Evolutionary conservation across 1,284 basidiomycete species (phyloP), one percentile per base, ranked within the genome.

Genomic region (Leccinum griseonigrum): DNA sequence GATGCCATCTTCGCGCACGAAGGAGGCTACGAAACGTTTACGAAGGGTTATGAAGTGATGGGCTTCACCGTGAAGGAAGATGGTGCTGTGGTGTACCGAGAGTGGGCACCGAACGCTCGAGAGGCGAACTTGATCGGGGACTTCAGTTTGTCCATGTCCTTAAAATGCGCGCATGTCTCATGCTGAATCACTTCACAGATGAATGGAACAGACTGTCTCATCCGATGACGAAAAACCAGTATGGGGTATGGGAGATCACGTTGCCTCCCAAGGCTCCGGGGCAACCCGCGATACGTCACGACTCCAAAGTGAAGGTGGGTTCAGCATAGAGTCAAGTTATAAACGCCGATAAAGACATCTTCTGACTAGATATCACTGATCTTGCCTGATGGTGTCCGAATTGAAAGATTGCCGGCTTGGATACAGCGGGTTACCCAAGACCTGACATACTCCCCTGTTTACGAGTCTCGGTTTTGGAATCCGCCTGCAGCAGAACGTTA

Each of bases 401-500:
- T 98, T 66, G 97, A 98, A 74, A 88, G 96, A 57, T 75, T 98
- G 31, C 96, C 97, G 2, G 87, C 91, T 11, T 99, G 97, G 97
- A 95, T 95, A 71, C 89, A 80, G 66, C 92, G 96, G 63, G 97
- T 98, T 61, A 98, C 96, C 1, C 97, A 99, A 76, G 95, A 99
- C 73, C 79, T 98, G 60, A 75, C 79, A 55, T 87, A 95, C 36
- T 98, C 97, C 11, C 92, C 95, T 5, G 85, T 94, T 3, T 99
- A 97, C 77, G 97, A 99, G 64, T 94, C 94, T 28, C 87, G 94
- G n/a, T 98, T 98, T 79, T 99, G 97, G 97, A 98, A 98, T 74
- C 97, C 97, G 1, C 87, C 94, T 28, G 68, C 79, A 50, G 74
- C 81, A 18, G 76, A 93, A 66, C 81, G 74, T 54, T 97, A 98